Conservation (phyloP, 2,329 filamentous ascomycete genomes). For the Beauveria rudraprayagi region DNA sequence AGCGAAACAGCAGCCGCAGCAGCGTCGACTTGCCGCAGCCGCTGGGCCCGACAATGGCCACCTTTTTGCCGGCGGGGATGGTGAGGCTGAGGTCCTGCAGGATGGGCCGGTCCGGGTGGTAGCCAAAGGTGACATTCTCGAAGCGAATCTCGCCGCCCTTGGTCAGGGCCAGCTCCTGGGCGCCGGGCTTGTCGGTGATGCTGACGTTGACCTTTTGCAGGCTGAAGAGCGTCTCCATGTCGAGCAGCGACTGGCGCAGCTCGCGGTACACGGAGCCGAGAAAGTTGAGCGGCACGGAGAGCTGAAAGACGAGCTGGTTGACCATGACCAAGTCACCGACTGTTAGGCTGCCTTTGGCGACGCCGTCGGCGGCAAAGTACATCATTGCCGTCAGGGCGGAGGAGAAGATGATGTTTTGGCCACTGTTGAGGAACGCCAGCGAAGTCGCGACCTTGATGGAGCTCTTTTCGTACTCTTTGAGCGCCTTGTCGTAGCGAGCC, state of each 20-base stretch:
- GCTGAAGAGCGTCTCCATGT: conserved; percentile 98
- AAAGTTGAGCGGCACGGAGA: conserved; percentile 95
- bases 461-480: conserved; percentile 80
- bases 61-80: conserved; percentile 91
- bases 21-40: conserved; percentile 96
- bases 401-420: conserved; percentile 96
- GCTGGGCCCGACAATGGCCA: conserved; percentile 89
- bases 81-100: conserved; percentile 76
- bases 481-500: conserved; percentile 76
- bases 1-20: conserved; percentile 83
- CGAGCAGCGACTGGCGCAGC: conserved; percentile 83
- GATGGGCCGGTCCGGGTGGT: conserved; percentile 79
- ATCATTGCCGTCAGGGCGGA: conserved; percentile 93
- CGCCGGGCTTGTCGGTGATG: conserved; percentile 69
- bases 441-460: conserved; percentile 97
- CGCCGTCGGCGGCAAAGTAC: conserved; percentile 89
- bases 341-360: conserved; percentile 71
- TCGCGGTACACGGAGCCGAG: conserved; percentile 96
- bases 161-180: conserved; percentile 62
- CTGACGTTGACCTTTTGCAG: conserved; percentile 92
- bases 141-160: conserved; percentile 86
- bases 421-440: conserved; percentile 83
- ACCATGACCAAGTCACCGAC: conserved; percentile 98
- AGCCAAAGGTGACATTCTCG: conserved; percentile 91
- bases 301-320: conserved; percentile 96